Base-by-base conservation (phyloP, 2,329 filamentous ascomycete genomes). In the Colletotrichum kahawae region DNA sequence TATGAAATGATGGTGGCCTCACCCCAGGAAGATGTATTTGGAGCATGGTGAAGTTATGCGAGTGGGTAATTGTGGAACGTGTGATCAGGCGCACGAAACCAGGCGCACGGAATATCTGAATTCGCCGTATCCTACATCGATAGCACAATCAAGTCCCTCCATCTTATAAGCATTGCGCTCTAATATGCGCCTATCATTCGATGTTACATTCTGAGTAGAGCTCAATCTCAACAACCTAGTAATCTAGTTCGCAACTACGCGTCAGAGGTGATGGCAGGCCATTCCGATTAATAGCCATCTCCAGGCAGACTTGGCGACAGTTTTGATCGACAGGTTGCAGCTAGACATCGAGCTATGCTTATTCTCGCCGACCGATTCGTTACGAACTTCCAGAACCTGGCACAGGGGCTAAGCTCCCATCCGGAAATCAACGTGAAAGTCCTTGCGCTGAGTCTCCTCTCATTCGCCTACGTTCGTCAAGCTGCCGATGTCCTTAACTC, bases 401-500 rank as follows among this genome's bases (percentile, higher is more conserved):
- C 7, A n/a, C 31, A 60, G 5, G 16, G 14, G 0, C 57, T 60
- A 18, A 34, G 12, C 1, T 31, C 48, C 16, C 27, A 59, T 7
- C 8, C 24, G 16, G 34, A 60, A 24, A 82, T 87, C 21, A 70
- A 81, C 34, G 82, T 80, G 0, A 82, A 83, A 24, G 56, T 78
- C 4, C 78, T 87, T 7, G 57, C 81, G 5, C 81, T 87, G 33
- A 84, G 87, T 43, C 82, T 88, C 14, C 80, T 79, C 38, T 86
- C 83, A n/a, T 77, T 85, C 43, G 80, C 83, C 6, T 81, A 82
- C 0, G 81, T 89, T 5, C 83, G 86, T 16, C 70, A 78, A 3
- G 84, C 86, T 0, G 85, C 85, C 4, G 77, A 75, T 0, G 78
- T 81, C 12, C 79, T 87, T 8, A 83, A 82, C 12, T 48, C 74